Evolutionary conservation across 306 rosid genomes (phyloP).

Genomic region (Luffa acutangula): DNA sequence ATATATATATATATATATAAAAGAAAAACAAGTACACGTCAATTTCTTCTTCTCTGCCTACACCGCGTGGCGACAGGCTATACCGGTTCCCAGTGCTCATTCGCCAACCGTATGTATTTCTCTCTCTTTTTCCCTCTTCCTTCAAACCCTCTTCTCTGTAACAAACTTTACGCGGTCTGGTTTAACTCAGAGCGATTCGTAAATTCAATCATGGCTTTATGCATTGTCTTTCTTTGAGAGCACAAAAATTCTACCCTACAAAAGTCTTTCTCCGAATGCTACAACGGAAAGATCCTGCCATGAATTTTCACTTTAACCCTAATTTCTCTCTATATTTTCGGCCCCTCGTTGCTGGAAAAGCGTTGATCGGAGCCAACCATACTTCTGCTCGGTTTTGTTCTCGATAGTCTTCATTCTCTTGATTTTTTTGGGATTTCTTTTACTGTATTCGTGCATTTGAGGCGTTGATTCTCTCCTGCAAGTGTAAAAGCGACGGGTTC

Average conservation of each 20-base stretch:
- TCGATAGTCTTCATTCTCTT: conserved; percentile 23
- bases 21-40: neutral
- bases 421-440: neutral
- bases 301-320: conserved; percentile 45
- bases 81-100: neutral
- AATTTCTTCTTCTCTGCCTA: neutral
- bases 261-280: neutral
- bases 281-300: conserved; percentile 1
- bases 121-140: neutral
- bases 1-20: too few relatives aligned
- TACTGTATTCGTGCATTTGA: neutral
- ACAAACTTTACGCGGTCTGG: neutral
- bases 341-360: conserved; percentile 10
- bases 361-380: conserved; percentile 85
- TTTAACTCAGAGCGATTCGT: neutral
- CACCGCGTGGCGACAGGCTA: neutral
- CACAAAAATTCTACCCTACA: neutral
- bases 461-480: neutral
- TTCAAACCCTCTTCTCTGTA: neutral
- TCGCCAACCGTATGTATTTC: neutral
- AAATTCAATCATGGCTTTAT: neutral
- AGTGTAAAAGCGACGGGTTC: conserved; percentile 30
- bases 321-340: conserved; percentile 18
- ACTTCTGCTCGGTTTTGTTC: conserved; percentile 86
- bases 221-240: neutral